Evolutionary conservation across 2,329 filamentous ascomycete genomes (phyloP), one percentile per base, ranked within the genome.

Genomic region (Thelonectria olida): DNA sequence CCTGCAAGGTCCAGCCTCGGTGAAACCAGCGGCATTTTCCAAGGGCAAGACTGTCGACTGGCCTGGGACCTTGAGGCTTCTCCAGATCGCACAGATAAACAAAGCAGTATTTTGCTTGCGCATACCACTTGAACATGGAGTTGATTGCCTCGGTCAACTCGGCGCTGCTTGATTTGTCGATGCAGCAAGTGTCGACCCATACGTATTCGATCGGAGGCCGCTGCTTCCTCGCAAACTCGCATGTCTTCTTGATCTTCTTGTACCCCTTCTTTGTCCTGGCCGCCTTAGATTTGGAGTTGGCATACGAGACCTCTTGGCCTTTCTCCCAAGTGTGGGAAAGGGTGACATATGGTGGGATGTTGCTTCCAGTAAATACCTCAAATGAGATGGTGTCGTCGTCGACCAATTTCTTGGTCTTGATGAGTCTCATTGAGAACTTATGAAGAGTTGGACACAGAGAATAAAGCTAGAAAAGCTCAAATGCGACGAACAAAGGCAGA

Each of bases 141-240:
- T 73, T 73, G 61, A 73, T 67, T 12, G 70, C 66, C 50, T 73
- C 70, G n/a, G 69, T 67, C 23, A 74, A 38, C 48, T 74, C 73
- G 12, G 68, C 55, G 12, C 62, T 62, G 22, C 59, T 70, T 4
- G 52, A 57, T 47, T 50, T 57, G 38, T 63, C 57, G 12, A 42
- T 51, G 38, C 20, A 44, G 31, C 50, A 53, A 15, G 50, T 53
- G 17, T 53, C 23, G 4, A 56, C 47, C 58, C 53, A 61, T 8
- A 57, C 19, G 47, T 61, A 61, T 4, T 64, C 59, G 25, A 57
- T 50, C 10, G 36, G 25, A 22, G 36, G 50, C 8, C 22, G 49
- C 3, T 23, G 22, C 38, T 53, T 53, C 15, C 50, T 53, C 15
- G 50, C 36, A 10, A 53, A 23, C 3, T 53, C 50, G 17, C 50